Conservation (phyloP, 1,139 yeast genomes). For the Pichia sp. region DNA sequence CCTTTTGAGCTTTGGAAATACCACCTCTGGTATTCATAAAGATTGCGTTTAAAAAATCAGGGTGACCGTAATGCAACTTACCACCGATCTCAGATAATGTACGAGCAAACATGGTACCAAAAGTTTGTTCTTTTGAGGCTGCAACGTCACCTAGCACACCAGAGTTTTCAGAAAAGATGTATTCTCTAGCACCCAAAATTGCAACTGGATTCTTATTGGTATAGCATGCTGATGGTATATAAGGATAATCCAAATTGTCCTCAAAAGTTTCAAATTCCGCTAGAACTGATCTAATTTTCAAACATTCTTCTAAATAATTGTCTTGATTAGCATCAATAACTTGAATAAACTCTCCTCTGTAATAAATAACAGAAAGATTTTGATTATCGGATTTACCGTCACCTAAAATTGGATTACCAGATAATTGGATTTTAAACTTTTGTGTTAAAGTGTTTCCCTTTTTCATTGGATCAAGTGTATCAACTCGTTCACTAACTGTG, state of each 20-base stretch:
- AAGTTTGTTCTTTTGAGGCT: slow-evolving; percentile 90
- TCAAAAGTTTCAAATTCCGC: slow-evolving; percentile 70
- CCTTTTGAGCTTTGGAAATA: slow-evolving; percentile 80
- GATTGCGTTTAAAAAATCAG: slow-evolving; percentile 76
- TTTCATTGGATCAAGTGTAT: slow-evolving; percentile 27
- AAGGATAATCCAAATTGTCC: slow-evolving; percentile 31
- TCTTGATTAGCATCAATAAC: slow-evolving; percentile 87
- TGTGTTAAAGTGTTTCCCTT: slow-evolving; percentile 39
- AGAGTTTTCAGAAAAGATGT: slow-evolving; percentile 77
- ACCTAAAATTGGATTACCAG: slow-evolving; percentile 85
- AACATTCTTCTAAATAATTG: slow-evolving; percentile 77
- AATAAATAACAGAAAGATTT: slow-evolving; percentile 67
- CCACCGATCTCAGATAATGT: slow-evolving; percentile 84
- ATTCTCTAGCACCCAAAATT: slow-evolving; percentile 82
- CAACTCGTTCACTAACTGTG: slow-evolving; percentile 36
- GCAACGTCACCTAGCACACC: slow-evolving; percentile 89
- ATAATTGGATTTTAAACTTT: slow-evolving; percentile 49
- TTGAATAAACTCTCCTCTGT: slow-evolving; percentile 82
- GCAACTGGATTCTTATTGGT: slow-evolving; percentile 55
- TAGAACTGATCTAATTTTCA: slow-evolving; percentile 69
- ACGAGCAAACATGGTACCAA: slow-evolving; percentile 83
- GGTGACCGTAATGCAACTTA: slow-evolving; percentile 86
- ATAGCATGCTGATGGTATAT: slow-evolving; percentile 40
- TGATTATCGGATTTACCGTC: slow-evolving; percentile 90
- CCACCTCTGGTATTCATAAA: slow-evolving; percentile 93